Conservation (phyloP, 495 filamentous ascomycete species). For the Usnea hakonensis region DNA sequence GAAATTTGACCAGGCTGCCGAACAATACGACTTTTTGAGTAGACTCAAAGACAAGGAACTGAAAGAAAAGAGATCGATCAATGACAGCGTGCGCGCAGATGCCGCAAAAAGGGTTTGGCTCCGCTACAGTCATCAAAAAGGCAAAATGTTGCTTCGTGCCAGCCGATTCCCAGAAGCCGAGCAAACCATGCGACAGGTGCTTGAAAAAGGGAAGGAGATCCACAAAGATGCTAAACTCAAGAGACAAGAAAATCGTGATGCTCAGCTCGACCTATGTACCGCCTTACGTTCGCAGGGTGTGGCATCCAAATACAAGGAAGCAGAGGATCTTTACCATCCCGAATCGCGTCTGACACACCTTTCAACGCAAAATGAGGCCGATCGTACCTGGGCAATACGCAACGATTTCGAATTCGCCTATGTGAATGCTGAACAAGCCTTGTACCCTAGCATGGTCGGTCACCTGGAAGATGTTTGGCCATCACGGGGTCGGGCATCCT, state of each 20-base stretch:
- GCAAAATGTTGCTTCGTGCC: slow-evolving; percentile 4
- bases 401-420: slow-evolving; percentile 10
- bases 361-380: background rate
- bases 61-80: background rate
- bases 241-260: background rate
- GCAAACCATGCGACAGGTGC: background rate
- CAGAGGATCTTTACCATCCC: slow-evolving; percentile 5
- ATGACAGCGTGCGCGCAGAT: background rate
- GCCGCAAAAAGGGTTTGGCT: background rate
- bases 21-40: slow-evolving; percentile 5
- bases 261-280: background rate
- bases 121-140: background rate
- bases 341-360: slow-evolving; percentile 4
- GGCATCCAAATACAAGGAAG: background rate
- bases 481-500: slow-evolving; percentile 3
- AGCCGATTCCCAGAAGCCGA: background rate
- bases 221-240: background rate
- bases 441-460: background rate
- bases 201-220: background rate
- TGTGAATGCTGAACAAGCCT: slow-evolving; percentile 4
- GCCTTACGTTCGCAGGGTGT: slow-evolving; percentile 1
- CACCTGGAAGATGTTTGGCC: slow-evolving; percentile 1
- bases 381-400: slow-evolving; percentile 12
- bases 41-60: slow-evolving; percentile 1
- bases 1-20: background rate